Evolutionary conservation across 768 basidiomycete genomes (phyloP), one percentile per base, ranked within the genome.

Genomic region (Boletus rubroflammeus): DNA sequence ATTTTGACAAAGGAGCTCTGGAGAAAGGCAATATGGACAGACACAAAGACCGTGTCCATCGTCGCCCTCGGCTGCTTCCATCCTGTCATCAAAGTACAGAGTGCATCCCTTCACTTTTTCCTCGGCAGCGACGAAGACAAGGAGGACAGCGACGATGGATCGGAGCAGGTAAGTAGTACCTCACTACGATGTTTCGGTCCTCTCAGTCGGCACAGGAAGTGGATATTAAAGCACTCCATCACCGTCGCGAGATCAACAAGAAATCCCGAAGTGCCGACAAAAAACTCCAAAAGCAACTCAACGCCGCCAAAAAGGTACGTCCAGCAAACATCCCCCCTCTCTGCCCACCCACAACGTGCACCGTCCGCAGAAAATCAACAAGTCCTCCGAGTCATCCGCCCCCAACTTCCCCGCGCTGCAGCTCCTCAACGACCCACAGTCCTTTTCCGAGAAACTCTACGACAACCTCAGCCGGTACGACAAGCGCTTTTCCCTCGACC

Each of bases 41-140:
- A 98, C 66, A 81, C 86, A 3, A 98, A 98, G 74, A 81, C 93
- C 1, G 93, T 98, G 14, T 85, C 95, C 7, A 95, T 99, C 66
- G 80, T 96, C 60, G 84, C 92, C 0, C 77, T 92, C 38, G 96
- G 92, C 6, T 96, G 93, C 70, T 90, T 93, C 67, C 96, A 99
- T 69, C 94, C 97, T 23, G 82, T 87, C 38, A 78, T 86, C 50
- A 98, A 98, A 72, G 97, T 98, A 0, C 95, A 98, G 69, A 92
- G 84, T 56, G 93, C 93, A 2, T 91, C 94, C 1, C 73, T 95
- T 15, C 93, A 98, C 73, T 99, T 98, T 76, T 99, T 98, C 78
- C 82, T 99, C n/a, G 92, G 92, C 5, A 83, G 80, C 52, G 91
- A 92, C 40, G 85, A 92, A 21, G 85, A 86, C 19, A 79, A 80